phyloP scores from a whole-genome alignment of 2,329 filamentous ascomycete species.

The Aspergillus cejpii region DNA sequence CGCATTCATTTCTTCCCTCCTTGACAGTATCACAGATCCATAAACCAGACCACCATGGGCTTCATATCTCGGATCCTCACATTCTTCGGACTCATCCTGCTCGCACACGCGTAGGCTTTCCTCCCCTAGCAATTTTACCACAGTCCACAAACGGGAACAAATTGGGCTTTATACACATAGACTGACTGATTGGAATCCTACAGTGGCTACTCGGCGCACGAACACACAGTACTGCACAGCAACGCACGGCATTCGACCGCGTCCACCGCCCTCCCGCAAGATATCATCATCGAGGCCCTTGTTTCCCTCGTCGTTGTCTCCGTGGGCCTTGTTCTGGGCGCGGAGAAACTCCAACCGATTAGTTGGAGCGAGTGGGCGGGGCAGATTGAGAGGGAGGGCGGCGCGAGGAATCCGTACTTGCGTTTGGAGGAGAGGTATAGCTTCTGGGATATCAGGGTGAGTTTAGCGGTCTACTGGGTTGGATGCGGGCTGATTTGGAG shows the following conservation, averaged over 20 bases:
- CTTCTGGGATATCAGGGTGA: constrained; percentile 80
- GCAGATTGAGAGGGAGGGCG: constrained; percentile 61
- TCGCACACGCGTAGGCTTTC: constrained; percentile 73
- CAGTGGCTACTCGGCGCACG: constrained; percentile 94
- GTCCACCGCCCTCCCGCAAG: constrained; percentile 61
- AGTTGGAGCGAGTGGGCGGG: constrained; percentile 74
- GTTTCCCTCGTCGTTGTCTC: constrained; percentile 73
- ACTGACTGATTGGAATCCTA: background rate
- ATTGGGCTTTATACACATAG: too few relatives aligned
- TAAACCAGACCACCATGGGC: constrained; percentile 49
- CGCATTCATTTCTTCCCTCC: too few relatives aligned
- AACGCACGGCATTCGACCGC: constrained; percentile 40
- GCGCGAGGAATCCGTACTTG: constrained; percentile 69
- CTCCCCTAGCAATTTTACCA: background rate
- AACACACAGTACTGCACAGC: constrained; percentile 71
- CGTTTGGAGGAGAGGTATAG: constrained; percentile 71
- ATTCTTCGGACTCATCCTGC: constrained; percentile 65
- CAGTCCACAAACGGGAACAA: too few relatives aligned
- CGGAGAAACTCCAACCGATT: constrained; percentile 75
- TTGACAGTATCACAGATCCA: background rate
- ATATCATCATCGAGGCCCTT: constrained; percentile 83
- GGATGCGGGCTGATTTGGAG: background rate
- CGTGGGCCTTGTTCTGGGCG: constrained; percentile 70
- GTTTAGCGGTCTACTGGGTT: constrained; percentile 17
- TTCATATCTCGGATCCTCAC: constrained; percentile 66